Evolutionary conservation across 331 rosid species (phyloP).

Genomic region (Stylosanthes scabra): DNA sequence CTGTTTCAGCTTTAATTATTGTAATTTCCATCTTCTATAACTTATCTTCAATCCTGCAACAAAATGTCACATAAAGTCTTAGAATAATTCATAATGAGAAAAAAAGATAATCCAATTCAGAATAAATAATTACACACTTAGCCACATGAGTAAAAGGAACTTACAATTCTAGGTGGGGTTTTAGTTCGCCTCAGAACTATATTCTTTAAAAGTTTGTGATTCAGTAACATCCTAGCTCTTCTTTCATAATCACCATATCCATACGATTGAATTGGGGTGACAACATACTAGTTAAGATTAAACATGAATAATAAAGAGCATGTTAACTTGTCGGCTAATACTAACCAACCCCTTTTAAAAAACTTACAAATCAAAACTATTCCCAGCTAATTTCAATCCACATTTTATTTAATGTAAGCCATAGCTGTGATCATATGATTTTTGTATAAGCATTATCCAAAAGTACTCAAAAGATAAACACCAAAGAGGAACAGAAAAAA

Average conservation of each 20-base stretch:
- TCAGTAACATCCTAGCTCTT: slow-evolving; percentile 88
- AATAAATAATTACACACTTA: slow-evolving; percentile 1
- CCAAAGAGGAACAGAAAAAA: no score
- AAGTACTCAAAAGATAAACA: no score
- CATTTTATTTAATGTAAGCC: slow-evolving; percentile 11
- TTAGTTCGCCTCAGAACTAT: slow-evolving; percentile 85
- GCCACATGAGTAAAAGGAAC: slow-evolving; percentile 40
- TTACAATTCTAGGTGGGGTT: slow-evolving; percentile 90
- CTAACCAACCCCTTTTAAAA: slow-evolving; percentile 1
- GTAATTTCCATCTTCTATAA: no score
- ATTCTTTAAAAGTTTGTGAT: slow-evolving; percentile 71
- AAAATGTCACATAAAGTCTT: no score
- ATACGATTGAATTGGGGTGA: slow-evolving; percentile 66
- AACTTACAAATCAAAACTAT: background rate
- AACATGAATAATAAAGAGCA: slow-evolving; percentile 25
- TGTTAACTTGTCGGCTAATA: slow-evolving; percentile 28
- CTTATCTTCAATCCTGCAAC: no score
- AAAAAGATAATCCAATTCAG: no score
- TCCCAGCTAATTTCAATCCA: slow-evolving; percentile 22
- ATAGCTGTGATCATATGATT: slow-evolving; percentile 69
- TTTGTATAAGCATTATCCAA: no score
- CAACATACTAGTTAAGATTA: slow-evolving; percentile 63
- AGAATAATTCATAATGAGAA: no score
- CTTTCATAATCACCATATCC: slow-evolving; percentile 47
- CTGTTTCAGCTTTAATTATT: no score